These are phyloP conservation scores for Caryopteris hybrid DNA, from an alignment of 305 asterid species.

Conservation along the genomic window DNA sequence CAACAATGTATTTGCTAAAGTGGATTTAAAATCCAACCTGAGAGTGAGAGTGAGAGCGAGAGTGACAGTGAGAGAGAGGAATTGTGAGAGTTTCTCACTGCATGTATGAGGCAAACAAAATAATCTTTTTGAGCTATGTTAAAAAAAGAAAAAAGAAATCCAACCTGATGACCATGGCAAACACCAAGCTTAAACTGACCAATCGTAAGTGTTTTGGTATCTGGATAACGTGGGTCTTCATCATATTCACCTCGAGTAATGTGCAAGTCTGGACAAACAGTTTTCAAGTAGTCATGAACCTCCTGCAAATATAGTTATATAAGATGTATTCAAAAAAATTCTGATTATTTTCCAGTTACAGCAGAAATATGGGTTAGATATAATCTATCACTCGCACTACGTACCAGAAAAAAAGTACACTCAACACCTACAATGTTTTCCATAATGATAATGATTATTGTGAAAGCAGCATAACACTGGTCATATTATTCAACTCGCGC, in stretches of 20 bases:
- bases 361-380: neutral
- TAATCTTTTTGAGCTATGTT: neutral
- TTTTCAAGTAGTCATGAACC: slow-evolving; percentile 92
- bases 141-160: slow-evolving; percentile 23
- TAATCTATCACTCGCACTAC: neutral
- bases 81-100: neutral
- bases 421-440: neutral
- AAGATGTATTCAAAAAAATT: neutral
- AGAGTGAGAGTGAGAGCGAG: too few relatives aligned
- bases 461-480: neutral
- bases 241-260: slow-evolving; percentile 93
- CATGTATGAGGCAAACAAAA: neutral
- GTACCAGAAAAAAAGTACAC: neutral
- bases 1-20: neutral
- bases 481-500: neutral
- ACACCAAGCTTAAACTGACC: slow-evolving; percentile 98
- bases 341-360: slow-evolving; percentile 6
- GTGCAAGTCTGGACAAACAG: slow-evolving; percentile 86
- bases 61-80: neutral
- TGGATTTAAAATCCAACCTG: too few relatives aligned
- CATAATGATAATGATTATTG: neutral
- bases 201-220: slow-evolving; percentile 82
- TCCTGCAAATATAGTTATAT: slow-evolving; percentile 45
- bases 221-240: slow-evolving; percentile 87
- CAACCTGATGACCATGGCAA: slow-evolving; percentile 99